Evolutionary conservation across 2,329 filamentous ascomycete genomes (phyloP), one percentile per base, ranked within the genome.

Genomic region (Trichoderma gracile): DNA sequence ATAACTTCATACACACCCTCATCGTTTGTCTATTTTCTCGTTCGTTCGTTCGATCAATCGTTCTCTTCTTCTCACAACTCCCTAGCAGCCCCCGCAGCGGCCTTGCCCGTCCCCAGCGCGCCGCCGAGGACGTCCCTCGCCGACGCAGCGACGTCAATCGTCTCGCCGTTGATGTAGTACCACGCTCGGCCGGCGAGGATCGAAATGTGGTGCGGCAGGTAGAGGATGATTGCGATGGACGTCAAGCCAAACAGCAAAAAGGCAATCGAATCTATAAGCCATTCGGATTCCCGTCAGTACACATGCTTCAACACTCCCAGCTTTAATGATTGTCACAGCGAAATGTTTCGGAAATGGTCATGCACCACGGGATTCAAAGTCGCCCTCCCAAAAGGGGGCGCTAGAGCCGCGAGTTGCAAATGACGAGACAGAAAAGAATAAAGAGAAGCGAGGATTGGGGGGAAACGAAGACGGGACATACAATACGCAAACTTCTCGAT

Each of bases 401-500:
- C 3, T 21, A 17, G 9, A 9, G 8, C 33, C 33, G 12, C 33
- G 33, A 38, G 33, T 38, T 38, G 33, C 33, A 38, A 14, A 38
- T 14, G 33, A 19, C 25, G 15, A n/a, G 38, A 43, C 17, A 21
- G 38, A 43, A 12, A 21, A 54, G 6, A 17, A 10, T 27, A 60
- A 15, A 5, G 4, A 47, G 25, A 19, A 49, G 12, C 15, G 25
- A 42, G 38, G 9, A 17, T n/a, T 43, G 12, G 12, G 21, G 42
- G 42, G 25, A 65, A 17, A 50, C 25, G n/a, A 23, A 38, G 14
- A 60, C 60, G 49, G 56, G 25, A 47, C 14, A 6, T 78, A 98
- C 95, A 98, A 80, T 98, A 96, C 72, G 97, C 89, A 79, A 97
- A 94, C 78, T 97, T 97, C 82, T 99, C 95, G 59, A 90, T 93